Percentiles rank a stretch among this genome's conserved stretches.
phyloP scores from a whole-genome alignment of 1,139 yeast genomes.

The Meyerozyma carpophila region DNA sequence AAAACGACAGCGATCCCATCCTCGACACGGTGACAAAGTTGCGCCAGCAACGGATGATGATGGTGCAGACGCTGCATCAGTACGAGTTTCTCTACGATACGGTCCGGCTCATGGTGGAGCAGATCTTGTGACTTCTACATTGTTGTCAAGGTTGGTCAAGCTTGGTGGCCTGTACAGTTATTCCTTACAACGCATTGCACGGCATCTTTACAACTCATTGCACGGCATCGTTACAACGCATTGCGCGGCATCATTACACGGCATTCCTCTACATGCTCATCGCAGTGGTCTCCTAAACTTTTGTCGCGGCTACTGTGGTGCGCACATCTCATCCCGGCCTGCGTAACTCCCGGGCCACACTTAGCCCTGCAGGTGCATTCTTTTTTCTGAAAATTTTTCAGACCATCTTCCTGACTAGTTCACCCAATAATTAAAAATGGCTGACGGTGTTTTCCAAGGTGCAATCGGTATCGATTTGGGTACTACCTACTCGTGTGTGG shows the following conservation, averaged over 20 bases:
- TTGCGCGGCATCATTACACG: neutral
- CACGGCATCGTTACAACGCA: no score
- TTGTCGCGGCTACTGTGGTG: neutral
- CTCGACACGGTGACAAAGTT: slow-evolving; percentile 35
- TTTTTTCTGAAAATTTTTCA: slow-evolving; percentile 1
- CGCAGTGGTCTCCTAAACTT: neutral
- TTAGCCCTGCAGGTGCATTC: slow-evolving; percentile 1
- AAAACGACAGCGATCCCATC: slow-evolving; percentile 20
- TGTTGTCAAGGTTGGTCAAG: no score
- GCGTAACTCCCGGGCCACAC: neutral
- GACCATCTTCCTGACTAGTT: neutral
- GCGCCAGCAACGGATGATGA: slow-evolving; percentile 53
- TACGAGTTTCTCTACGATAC: slow-evolving; percentile 43
- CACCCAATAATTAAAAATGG: slow-evolving; percentile 43
- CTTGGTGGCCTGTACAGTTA: no score
- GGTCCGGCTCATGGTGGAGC: slow-evolving; percentile 5
- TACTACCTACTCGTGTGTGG: slow-evolving; percentile 98
- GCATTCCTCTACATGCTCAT: neutral
- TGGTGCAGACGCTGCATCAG: slow-evolving; percentile 64
- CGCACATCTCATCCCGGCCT: neutral
- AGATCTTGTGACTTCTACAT: neutral
- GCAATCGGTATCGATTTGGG: slow-evolving; percentile 99
- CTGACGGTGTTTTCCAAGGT: slow-evolving; percentile 99
- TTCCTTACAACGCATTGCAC: no score
- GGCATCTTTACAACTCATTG: no score